Evolutionary conservation across 176 grass and related monocot species (phyloP).

Genomic region (Sorghum bicolor): Sorghum_bicolor_NCBIv3 NC_012873.2:57253001-57253500

Average conservation of each 20-base stretch:
- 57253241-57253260: background rate
- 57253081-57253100: no score
- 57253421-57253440: background rate
- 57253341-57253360: background rate
- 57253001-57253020: background rate
- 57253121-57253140: no score
- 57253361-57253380: background rate
- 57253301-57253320: background rate
- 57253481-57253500: conserved; percentile 15
- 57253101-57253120: no score
- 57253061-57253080: no score
- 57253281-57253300: background rate
- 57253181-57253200: no score
- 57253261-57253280: background rate
- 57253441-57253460: background rate
- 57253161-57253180: no score
- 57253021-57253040: background rate
- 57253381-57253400: background rate
- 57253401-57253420: background rate
- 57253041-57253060: background rate
- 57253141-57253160: no score
- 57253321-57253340: no score
- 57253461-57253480: background rate
- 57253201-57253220: no score
- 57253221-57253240: background rate